phyloP scores from a whole-genome alignment of 2,329 filamentous ascomycete genomes.

The Colletotrichum aenigma region DNA sequence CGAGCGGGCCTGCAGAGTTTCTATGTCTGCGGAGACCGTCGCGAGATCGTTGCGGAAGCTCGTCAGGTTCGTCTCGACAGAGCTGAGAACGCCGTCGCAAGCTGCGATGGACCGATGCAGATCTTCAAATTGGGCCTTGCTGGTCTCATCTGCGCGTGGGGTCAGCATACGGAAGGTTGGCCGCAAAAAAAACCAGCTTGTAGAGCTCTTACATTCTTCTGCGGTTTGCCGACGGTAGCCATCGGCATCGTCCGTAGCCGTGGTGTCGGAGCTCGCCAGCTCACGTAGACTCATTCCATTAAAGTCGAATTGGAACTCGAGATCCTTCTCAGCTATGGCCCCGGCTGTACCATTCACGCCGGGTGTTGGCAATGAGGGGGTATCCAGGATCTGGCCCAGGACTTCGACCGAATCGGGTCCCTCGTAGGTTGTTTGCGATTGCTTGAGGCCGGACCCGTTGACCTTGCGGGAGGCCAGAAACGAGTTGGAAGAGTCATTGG shows the following conservation, averaged over 20 bases:
- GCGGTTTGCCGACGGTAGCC: constrained; percentile 57
- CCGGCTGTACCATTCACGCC: constrained; percentile 10
- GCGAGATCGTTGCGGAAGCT: constrained; percentile 94
- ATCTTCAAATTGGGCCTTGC: constrained; percentile 86
- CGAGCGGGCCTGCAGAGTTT: constrained; percentile 88
- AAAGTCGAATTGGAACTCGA: constrained; percentile 78
- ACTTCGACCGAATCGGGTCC: constrained; percentile 74
- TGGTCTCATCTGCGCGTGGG: constrained; percentile 68
- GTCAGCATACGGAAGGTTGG: background rate
- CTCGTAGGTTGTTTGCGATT: constrained; percentile 55
- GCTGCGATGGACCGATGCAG: constrained; percentile 87
- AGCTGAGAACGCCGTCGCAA: constrained; percentile 91
- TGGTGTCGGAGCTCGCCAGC: constrained; percentile 53
- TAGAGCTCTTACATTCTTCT: constrained; percentile 70
- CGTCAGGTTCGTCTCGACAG: constrained; percentile 89
- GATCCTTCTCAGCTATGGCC: constrained; percentile 50
- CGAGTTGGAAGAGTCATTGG: constrained; percentile 79
- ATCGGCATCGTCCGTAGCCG: constrained; percentile 25
- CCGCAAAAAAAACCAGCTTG: background rate
- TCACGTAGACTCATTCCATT: constrained; percentile 76
- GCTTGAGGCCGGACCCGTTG: constrained; percentile 73
- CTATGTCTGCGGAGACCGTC: constrained; percentile 91
- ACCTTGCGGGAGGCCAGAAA: constrained; percentile 69
- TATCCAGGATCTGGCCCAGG: constrained; percentile 55
- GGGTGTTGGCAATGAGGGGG: constrained; percentile 22